Percentiles rank a stretch among this genome's conserved stretches.
phyloP scores from a whole-genome alignment of 2,329 filamentous ascomycete species.

The Epichloe sylvatica region DNA sequence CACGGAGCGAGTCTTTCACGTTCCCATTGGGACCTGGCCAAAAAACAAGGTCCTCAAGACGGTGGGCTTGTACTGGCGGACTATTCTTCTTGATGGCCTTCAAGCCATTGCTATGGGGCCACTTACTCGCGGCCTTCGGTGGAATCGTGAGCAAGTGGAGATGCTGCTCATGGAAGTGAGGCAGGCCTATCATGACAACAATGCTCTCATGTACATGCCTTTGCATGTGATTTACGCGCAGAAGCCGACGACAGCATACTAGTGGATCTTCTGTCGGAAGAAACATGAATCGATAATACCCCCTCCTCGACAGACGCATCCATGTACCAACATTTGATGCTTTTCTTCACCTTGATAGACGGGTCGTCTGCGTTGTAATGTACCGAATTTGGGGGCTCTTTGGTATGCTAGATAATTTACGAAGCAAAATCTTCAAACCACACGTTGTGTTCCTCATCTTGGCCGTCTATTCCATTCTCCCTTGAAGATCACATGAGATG shows the following conservation, averaged over 20 bases:
- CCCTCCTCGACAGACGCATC: not conserved
- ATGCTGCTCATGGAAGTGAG: conserved; percentile 33
- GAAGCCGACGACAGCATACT: conserved; percentile 23
- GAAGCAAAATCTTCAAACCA: too few relatives aligned
- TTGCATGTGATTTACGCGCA: conserved; percentile 41
- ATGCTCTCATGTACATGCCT: conserved; percentile 38
- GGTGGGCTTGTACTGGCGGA: conserved; percentile 38
- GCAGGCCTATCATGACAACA: conserved; percentile 32
- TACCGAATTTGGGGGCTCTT: too few relatives aligned
- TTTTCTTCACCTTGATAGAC: not conserved
- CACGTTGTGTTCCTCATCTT: too few relatives aligned
- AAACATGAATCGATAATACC: not conserved
- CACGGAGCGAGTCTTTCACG: conserved; percentile 32
- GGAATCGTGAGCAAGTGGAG: conserved; percentile 34
- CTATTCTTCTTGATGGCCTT: conserved; percentile 34
- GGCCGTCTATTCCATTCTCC: too few relatives aligned
- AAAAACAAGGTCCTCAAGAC: conserved; percentile 37
- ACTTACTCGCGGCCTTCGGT: conserved; percentile 34
- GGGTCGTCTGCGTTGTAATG: not conserved
- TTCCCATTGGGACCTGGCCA: conserved; percentile 42
- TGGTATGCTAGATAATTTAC: too few relatives aligned
- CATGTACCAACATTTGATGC: too few relatives aligned
- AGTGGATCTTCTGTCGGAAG: not conserved
- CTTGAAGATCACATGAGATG: too few relatives aligned
- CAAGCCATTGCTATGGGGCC: conserved; percentile 38